phyloP scores from a whole-genome alignment of 495 filamentous ascomycete genomes.

The Penicillium parvum region DNA sequence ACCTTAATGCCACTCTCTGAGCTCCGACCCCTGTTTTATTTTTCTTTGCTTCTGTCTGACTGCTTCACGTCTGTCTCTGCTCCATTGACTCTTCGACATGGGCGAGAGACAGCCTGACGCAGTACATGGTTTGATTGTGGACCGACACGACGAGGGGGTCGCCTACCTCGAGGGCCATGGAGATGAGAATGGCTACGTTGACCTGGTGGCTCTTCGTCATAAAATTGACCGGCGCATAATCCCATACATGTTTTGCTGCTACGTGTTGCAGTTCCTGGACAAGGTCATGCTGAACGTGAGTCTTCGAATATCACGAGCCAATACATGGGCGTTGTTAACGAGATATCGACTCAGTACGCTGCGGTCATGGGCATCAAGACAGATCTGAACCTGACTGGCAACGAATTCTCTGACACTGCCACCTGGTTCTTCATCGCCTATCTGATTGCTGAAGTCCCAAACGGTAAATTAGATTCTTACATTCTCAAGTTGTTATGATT shows the following conservation, averaged over 20 bases:
- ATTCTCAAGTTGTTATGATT: no score
- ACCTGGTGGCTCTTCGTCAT: conserved; percentile 18
- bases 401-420: conserved; percentile 51
- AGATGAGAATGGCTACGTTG: conserved; percentile 4
- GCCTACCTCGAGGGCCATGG: conserved; percentile 29
- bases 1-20: conserved; percentile 2
- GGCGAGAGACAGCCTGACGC: conserved; percentile 11
- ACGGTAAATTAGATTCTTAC: conserved; percentile 46
- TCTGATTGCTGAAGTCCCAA: conserved; percentile 50
- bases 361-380: conserved; percentile 53
- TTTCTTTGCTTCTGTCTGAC: background rate
- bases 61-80: background rate
- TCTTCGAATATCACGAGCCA: background rate
- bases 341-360: conserved; percentile 38
- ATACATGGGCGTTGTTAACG: background rate
- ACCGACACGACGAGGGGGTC: conserved; percentile 31
- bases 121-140: conserved; percentile 1
- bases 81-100: conserved; percentile 6
- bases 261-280: conserved; percentile 62
- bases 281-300: conserved; percentile 59
- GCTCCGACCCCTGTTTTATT: background rate
- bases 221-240: conserved; percentile 51
- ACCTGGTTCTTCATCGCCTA: conserved; percentile 55
- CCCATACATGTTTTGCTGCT: conserved; percentile 56
- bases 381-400: conserved; percentile 43